phyloP scores from a whole-genome alignment of 805 yeast genomes.

The Wickerhamomyces chambardii region DNA sequence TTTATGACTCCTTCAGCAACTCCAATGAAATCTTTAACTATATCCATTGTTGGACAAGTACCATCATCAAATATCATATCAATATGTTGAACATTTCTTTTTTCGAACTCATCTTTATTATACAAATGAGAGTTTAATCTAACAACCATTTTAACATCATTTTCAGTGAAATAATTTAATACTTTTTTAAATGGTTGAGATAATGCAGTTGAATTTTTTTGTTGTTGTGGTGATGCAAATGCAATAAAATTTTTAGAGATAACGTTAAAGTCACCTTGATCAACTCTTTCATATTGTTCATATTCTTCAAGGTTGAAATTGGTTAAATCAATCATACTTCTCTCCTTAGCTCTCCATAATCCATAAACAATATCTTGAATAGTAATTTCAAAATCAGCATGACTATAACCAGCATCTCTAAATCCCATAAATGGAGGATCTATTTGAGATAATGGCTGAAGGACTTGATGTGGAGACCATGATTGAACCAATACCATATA shows the following conservation, averaged over 20 bases:
- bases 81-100: slow-evolving; percentile 76
- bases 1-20: slow-evolving; percentile 87
- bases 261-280: slow-evolving; percentile 92
- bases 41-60: slow-evolving; percentile 92
- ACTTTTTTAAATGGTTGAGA: slow-evolving; percentile 80
- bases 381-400: slow-evolving; percentile 88
- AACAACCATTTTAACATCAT: slow-evolving; percentile 81
- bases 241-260: slow-evolving; percentile 93
- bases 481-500: slow-evolving; percentile 92
- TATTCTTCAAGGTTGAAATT: slow-evolving; percentile 86
- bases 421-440: slow-evolving; percentile 93
- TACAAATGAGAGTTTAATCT: slow-evolving; percentile 88
- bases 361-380: slow-evolving; percentile 96
- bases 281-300: slow-evolving; percentile 91
- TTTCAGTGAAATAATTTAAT: slow-evolving; percentile 60
- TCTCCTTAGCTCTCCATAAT: slow-evolving; percentile 95
- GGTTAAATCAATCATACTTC: slow-evolving; percentile 80
- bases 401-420: slow-evolving; percentile 95
- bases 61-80: slow-evolving; percentile 98
- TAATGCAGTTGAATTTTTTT: slow-evolving; percentile 29
- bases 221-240: slow-evolving; percentile 92
- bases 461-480: slow-evolving; percentile 97
- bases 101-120: slow-evolving; percentile 76
- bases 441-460: slow-evolving; percentile 88
- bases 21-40: slow-evolving; percentile 87